phyloP scores from a whole-genome alignment of 257 asterid genomes.

The Solanum pimpinellifolium region DNA sequence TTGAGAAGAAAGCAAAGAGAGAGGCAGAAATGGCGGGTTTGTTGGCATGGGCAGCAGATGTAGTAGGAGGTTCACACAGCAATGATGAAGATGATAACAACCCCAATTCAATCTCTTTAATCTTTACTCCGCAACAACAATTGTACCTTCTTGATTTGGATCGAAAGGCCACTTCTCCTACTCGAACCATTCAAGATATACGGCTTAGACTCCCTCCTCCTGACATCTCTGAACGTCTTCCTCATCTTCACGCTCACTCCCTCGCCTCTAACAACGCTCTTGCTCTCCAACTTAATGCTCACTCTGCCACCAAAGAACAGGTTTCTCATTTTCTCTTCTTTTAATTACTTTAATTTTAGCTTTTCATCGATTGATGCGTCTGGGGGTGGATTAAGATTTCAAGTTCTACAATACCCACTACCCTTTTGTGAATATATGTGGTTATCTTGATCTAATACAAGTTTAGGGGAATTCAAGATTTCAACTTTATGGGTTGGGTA shows the following conservation, averaged over 20 bases:
- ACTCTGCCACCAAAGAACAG: conserved; percentile 87
- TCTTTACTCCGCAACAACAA: conserved; percentile 76
- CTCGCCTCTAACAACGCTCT: conserved; percentile 87
- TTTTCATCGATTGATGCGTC: neutral
- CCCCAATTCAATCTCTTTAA: conserved; percentile 58
- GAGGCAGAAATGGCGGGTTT: conserved; percentile 63
- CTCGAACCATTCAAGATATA: conserved; percentile 92
- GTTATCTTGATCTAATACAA: neutral
- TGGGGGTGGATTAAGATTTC: neutral
- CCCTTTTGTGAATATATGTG: neutral
- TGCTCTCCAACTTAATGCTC: conserved; percentile 82
- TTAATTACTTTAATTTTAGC: neutral
- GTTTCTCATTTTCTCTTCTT: conserved; percentile 8
- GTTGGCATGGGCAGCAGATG: conserved; percentile 99
- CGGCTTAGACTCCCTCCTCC: conserved; percentile 90
- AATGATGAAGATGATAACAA: conserved; percentile 38
- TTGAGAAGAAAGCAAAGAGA: neutral
- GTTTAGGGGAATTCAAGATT: neutral
- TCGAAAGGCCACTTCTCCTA: conserved; percentile 47
- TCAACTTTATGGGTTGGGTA: neutral
- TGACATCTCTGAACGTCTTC: conserved; percentile 85
- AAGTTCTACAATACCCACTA: neutral
- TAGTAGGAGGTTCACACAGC: conserved; percentile 67
- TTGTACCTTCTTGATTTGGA: conserved; percentile 57
- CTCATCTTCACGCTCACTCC: conserved; percentile 93